These are phyloP conservation scores for Selaginella moellendorffii DNA, from an alignment of 75 land plant species.

Conservation along the genomic window DNA sequence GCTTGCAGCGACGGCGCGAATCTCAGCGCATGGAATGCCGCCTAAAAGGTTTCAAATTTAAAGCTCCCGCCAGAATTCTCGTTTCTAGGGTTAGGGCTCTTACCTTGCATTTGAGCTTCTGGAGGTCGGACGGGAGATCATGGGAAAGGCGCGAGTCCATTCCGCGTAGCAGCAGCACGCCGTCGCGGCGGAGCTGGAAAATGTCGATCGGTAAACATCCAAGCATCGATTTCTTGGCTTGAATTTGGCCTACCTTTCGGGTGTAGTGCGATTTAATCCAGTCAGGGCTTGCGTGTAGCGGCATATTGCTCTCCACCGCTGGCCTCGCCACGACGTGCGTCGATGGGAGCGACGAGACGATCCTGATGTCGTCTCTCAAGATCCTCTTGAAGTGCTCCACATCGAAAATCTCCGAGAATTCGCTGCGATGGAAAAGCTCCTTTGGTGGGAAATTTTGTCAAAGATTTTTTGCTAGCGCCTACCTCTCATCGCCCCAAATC, in stretches of 20 bases:
- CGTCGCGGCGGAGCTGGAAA: background rate
- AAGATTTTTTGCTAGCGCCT: background rate
- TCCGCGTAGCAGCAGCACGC: background rate
- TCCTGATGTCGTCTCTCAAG: background rate
- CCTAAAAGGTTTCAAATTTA: background rate
- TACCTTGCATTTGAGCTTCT: conserved; percentile 7
- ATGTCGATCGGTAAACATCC: no score
- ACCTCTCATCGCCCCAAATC: conserved; percentile 7
- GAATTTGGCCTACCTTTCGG: background rate
- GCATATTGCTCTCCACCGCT: conserved; percentile 2
- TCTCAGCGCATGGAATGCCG: conserved; percentile 5
- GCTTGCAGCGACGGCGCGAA: background rate
- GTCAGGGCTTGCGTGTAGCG: background rate
- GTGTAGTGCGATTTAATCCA: background rate
- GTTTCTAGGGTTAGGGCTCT: no score
- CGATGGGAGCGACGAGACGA: conserved; percentile 1
- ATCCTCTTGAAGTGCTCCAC: conserved; percentile 1
- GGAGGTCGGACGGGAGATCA: conserved; percentile 3
- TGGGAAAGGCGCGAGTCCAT: background rate
- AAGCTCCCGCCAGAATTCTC: background rate
- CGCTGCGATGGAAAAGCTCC: background rate
- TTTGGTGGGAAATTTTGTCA: background rate
- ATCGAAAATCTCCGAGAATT: conserved; percentile 8
- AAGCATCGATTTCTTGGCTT: no score
- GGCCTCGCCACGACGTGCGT: conserved; percentile 5